phyloP scores from a whole-genome alignment of 768 basidiomycete species.

The Naematelia encephala region DNA sequence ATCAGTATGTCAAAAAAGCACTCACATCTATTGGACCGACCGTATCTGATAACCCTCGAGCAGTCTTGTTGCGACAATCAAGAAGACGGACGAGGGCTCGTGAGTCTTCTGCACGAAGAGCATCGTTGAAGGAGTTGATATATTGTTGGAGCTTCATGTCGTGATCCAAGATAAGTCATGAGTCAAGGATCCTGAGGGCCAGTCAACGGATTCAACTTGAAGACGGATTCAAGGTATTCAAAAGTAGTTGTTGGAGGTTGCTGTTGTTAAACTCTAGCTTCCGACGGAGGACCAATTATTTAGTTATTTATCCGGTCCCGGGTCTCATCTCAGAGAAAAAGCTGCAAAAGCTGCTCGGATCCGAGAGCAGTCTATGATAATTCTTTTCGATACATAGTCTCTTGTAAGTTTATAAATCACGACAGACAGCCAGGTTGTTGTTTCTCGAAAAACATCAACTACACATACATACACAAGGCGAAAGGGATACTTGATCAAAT shows the following conservation, averaged over 20 bases:
- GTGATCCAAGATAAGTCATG: background rate
- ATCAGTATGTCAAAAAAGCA: background rate
- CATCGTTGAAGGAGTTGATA: conserved; percentile 34
- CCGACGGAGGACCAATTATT: background rate
- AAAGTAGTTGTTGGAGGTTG: no score
- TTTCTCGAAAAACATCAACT: background rate
- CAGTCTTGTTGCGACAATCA: conserved; percentile 33
- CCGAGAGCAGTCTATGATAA: conserved; percentile 4
- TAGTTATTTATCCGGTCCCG: background rate
- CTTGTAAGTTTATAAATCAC: background rate
- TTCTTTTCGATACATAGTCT: background rate
- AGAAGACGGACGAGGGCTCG: conserved; percentile 26
- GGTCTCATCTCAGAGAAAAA: background rate
- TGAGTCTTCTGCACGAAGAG: conserved; percentile 32
- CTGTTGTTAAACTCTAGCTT: background rate
- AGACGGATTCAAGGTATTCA: no score
- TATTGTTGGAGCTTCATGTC: conserved; percentile 43
- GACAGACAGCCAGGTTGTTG: background rate
- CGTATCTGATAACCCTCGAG: conserved; percentile 37
- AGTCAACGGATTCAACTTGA: no score
- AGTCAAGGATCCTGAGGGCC: background rate
- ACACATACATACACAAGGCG: no score
- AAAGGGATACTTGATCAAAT: no score
- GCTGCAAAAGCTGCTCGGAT: conserved; percentile 3
- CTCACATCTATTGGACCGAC: conserved; percentile 40